Evolutionary conservation across 768 basidiomycete species (phyloP), one percentile per base, ranked within the genome.

Genomic region (Leucogyrophana mollusca): DNA sequence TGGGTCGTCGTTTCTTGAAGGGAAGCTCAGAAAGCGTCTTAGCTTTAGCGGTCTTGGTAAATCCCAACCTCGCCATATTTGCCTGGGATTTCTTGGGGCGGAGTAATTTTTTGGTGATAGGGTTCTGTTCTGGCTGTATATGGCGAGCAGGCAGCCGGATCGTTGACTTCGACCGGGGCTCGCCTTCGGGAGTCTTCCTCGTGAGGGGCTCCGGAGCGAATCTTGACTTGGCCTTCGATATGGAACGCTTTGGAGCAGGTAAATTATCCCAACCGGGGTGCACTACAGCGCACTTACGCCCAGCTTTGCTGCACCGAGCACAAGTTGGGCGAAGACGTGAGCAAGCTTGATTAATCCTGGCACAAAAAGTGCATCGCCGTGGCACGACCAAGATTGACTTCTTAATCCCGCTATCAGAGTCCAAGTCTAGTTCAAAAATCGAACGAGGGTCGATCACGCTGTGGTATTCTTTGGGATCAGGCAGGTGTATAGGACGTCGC

Each of bases 341-440:
- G 24, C 63, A 66, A 8, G 54, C 38, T 10, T 58, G 46, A 10
- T 13, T 50, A 14, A 16, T 0, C 11, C 3, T 3, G 32, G 3
- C 40, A 37, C 63, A 65, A 27, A 35, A 36, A n/a, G n/a, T 3
- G 52, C 63, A 65, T 25, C 33, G 0, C 11, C 32, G 40, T 1
- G 65, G 35, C 34, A 62, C 60, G 34, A 66, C 62, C 14, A 47
- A 38, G 30, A 65, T 43, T 22, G 50, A 45, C 9, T 51, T 10
- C 7, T 33, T 39, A 4, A 50, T 52, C 1, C 50, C 51, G 5
- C 54, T 37, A 9, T 27, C 1, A 33, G 44, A 47, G 21, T 20
- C 23, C 47, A 54, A 51, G 4, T 57, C 45, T 33, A 65, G 53
- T 34, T 67, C 62, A 24, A 67, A 67, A 8, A 65, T 65, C 2